Percentiles rank a stretch among this genome's conserved stretches.
These are phyloP conservation scores for thale cress (Arabidopsis thaliana) DNA, from an alignment of 345 rosid species.

Conservation along the genomic window TAIR10.1 NC_003071.7:13253501-13254000, in stretches of 20 bases:
- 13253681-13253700: not conserved
- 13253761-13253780: constrained; percentile 22
- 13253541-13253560: too few species aligned
- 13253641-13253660: not conserved
- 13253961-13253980: constrained; percentile 15
- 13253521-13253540: too few species aligned
- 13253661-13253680: not conserved
- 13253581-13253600: too few species aligned
- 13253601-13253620: not conserved
- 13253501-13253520: too few species aligned
- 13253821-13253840: constrained; percentile 12
- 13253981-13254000: not conserved
- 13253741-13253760: constrained; percentile 2
- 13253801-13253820: not conserved
- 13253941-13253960: not conserved
- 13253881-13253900: constrained; percentile 14
- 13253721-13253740: too few species aligned
- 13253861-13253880: constrained; percentile 38
- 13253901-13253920: not conserved
- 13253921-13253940: not conserved
- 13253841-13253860: constrained; percentile 23
- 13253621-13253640: not conserved
- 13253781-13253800: constrained; percentile 25
- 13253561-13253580: too few species aligned
- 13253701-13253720: not conserved